phyloP scores from a whole-genome alignment of 106 monocot genomes.

The Apostasia ramifera region DNA sequence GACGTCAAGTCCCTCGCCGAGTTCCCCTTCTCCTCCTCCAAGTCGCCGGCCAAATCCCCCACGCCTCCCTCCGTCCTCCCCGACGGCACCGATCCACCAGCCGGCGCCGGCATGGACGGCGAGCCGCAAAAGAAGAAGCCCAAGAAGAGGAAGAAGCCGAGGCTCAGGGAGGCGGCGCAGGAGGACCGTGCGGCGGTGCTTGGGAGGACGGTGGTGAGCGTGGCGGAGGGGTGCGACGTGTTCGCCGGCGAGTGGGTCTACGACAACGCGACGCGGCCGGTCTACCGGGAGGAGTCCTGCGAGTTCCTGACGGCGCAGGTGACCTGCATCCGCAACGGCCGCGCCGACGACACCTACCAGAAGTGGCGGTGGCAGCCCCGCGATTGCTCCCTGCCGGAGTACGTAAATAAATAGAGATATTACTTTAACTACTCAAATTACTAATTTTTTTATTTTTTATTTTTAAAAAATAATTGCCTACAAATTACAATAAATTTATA shows the following conservation, averaged over 20 bases:
- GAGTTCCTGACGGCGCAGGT: conserved; percentile 85
- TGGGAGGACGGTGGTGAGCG: conserved; percentile 21
- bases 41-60: background rate
- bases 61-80: background rate
- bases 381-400: conserved; percentile 70
- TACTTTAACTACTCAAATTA: background rate
- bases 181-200: background rate
- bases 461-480: background rate
- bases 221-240: conserved; percentile 63
- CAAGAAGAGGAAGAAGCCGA: background rate
- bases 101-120: background rate
- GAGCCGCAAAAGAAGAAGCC: conserved; percentile 1
- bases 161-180: background rate
- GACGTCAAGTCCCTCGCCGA: conserved; percentile 61
- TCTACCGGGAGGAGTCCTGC: conserved; percentile 68
- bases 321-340: conserved; percentile 85
- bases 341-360: conserved; percentile 66
- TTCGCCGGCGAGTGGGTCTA: conserved; percentile 72
- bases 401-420: background rate
- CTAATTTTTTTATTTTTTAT: background rate
- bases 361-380: conserved; percentile 94
- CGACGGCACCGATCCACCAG: background rate
- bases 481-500: background rate
- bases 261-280: conserved; percentile 51
- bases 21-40: conserved; percentile 31